A percentile compares a stretch with the other conserved stretches of the same genome.
Evolutionary conservation across 2,329 filamentous ascomycete genomes (phyloP).

Genomic region (Ceratocystis cacaofunesta): DNA sequence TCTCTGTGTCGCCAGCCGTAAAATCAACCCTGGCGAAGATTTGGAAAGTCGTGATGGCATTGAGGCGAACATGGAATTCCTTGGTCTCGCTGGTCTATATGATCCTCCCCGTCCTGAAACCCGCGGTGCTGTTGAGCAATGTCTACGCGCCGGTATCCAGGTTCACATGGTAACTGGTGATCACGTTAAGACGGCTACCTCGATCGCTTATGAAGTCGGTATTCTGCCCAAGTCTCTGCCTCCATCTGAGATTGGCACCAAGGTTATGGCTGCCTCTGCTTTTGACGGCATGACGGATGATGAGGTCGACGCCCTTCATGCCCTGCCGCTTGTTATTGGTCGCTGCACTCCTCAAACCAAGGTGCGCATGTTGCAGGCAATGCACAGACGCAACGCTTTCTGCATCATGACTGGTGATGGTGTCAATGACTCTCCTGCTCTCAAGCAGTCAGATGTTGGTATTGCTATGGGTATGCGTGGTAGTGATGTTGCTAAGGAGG

Average conservation of each 20-base stretch:
- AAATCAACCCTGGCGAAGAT: slow-evolving; percentile 26
- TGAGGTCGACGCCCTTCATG: slow-evolving; percentile 46
- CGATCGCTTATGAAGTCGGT: slow-evolving; percentile 50
- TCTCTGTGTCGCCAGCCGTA: slow-evolving; percentile 46
- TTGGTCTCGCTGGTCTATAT: slow-evolving; percentile 58
- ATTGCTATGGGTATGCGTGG: slow-evolving; percentile 61
- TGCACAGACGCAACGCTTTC: slow-evolving; percentile 52
- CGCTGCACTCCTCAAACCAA: slow-evolving; percentile 57
- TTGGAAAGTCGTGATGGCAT: slow-evolving; percentile 36
- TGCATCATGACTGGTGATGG: slow-evolving; percentile 64
- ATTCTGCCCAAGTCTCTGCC: slow-evolving; percentile 34
- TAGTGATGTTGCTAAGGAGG: slow-evolving; percentile 63
- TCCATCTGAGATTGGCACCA: slow-evolving; percentile 27
- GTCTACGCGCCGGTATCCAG: slow-evolving; percentile 45
- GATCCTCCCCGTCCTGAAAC: slow-evolving; percentile 58
- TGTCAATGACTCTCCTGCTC: slow-evolving; percentile 58
- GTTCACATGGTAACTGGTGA: slow-evolving; percentile 59
- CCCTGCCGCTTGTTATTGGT: slow-evolving; percentile 52
- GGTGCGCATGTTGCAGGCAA: slow-evolving; percentile 61
- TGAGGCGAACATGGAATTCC: slow-evolving; percentile 44
- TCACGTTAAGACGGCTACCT: slow-evolving; percentile 51
- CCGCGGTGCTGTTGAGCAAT: slow-evolving; percentile 42
- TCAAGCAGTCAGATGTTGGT: slow-evolving; percentile 59
- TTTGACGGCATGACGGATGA: slow-evolving; percentile 48
- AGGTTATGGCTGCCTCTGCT: slow-evolving; percentile 46